phyloP scores from a whole-genome alignment of 1,284 basidiomycete genomes.

The Ceratobasidium sp. region DNA sequence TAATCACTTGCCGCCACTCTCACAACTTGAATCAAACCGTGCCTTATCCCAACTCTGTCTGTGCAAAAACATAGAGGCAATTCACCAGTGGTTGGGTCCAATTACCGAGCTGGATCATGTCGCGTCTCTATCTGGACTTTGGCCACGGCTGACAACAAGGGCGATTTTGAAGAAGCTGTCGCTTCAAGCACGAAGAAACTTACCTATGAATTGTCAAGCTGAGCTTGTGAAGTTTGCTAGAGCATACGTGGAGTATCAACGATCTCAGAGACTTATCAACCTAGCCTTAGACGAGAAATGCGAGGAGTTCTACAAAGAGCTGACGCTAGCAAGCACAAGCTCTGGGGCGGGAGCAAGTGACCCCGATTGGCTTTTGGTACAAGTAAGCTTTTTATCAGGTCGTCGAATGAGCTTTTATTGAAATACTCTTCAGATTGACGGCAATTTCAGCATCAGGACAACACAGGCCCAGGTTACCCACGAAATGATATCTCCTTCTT shows the following conservation, averaged over 20 bases:
- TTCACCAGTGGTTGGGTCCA: not conserved
- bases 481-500: conserved; percentile 62
- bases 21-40: not conserved
- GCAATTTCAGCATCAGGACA: conserved; percentile 57
- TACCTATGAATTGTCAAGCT: not conserved
- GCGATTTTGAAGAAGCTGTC: conserved; percentile 3
- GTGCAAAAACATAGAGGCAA: not conserved
- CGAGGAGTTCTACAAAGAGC: conserved; percentile 33
- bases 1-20: not conserved
- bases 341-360: not conserved
- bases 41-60: not conserved
- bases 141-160: conserved; percentile 23
- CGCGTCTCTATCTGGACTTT: conserved; percentile 1
- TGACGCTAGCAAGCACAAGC: not conserved
- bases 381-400: not conserved
- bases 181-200: not conserved
- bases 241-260: conserved; percentile 17
- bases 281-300: not conserved
- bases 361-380: conserved; percentile 28
- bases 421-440: conserved; percentile 56
- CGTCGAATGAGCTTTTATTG: not conserved
- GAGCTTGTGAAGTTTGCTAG: conserved; percentile 21
- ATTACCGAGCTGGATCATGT: not conserved
- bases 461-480: conserved; percentile 57
- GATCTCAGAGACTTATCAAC: conserved; percentile 9